Base-by-base conservation (phyloP, 2,329 filamentous ascomycete species). In the Pyricularia sp. region DNA sequence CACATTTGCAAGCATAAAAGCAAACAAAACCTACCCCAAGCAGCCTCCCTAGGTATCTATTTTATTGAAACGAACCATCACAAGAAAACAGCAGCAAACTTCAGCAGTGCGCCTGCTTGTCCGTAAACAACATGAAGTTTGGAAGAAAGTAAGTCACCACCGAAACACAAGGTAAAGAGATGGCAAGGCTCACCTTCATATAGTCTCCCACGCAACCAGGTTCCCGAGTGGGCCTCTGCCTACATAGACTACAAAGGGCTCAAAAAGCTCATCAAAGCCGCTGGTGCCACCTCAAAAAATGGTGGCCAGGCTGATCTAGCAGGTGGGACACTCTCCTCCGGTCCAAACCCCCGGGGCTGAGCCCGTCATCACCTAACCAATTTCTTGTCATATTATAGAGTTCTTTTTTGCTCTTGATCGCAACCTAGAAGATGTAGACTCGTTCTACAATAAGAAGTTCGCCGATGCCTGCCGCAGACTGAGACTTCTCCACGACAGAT, bases 331-430 rank as follows among this genome's bases (percentile, higher is more conserved):
- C 71, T 75, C 73, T 75, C 76, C 71, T 68, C 69, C 58, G 66
- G 71, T 69, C 73, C 64, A 67, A 70, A 70, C 67, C 65, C 64
- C 68, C 66, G 69, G 71, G 72, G 74, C 75, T 73, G 71, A 74
- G 73, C 74, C 75, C 74, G 72, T 76, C 74, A 72, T 76, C 74
- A 73, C 78, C 79, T 81, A 77, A 81, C 78, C 72, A 73, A 25
- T 65, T 64, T n/a, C 64, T 64, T 36, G 9, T 64, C 66, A 74
- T 42, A 64, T 75, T 82, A n/a, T n/a, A 97, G 95, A 94, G 79
- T 97, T 99, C 85, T 97, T 97, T 83, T 97, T 94, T 79, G 92
- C 91, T 72, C 89, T 99, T 78, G 95, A 99, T 78, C 92, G 95
- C 75, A 97, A 98, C 78, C 90, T 99, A 76, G 95, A 99, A 83